These are phyloP conservation scores for Hapsidospora chrysogenum DNA, from an alignment of 495 filamentous ascomycete species.

Conservation along the genomic window DNA sequence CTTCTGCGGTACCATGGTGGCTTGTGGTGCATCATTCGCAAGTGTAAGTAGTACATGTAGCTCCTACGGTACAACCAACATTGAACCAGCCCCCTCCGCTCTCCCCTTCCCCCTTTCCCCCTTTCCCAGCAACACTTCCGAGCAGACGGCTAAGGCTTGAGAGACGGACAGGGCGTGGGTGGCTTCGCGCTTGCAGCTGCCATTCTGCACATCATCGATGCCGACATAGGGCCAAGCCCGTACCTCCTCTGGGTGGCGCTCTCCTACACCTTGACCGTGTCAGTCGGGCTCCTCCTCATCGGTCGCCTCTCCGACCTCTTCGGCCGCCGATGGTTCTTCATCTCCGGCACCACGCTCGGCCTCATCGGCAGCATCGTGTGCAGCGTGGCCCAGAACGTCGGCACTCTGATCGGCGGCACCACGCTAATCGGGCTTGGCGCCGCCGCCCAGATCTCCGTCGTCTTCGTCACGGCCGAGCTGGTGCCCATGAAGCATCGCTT, in stretches of 20 bases:
- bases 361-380: slow-evolving; percentile 28
- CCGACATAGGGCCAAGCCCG: no score
- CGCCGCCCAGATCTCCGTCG: slow-evolving; percentile 20
- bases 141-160: no score
- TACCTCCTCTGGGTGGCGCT: neutral
- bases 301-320: slow-evolving; percentile 1
- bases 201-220: no score
- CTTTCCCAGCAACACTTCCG: no score
- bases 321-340: slow-evolving; percentile 28
- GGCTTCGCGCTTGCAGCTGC: no score
- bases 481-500: slow-evolving; percentile 30
- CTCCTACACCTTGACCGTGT: neutral
- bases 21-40: no score
- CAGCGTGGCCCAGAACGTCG: slow-evolving; percentile 24
- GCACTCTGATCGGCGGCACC: slow-evolving; percentile 24
- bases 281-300: neutral
- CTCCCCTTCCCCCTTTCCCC: no score
- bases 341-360: slow-evolving; percentile 20
- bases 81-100: no score
- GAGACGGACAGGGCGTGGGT: no score
- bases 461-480: slow-evolving; percentile 25
- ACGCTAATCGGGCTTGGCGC: slow-evolving; percentile 15
- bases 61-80: no score
- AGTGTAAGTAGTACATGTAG: no score
- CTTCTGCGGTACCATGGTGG: no score